A percentile compares a stretch with the other conserved stretches of the same genome.
These are phyloP conservation scores for Fragosphaeria purpurea DNA, from an alignment of 2,329 filamentous ascomycete species.

Conservation along the genomic window DNA sequence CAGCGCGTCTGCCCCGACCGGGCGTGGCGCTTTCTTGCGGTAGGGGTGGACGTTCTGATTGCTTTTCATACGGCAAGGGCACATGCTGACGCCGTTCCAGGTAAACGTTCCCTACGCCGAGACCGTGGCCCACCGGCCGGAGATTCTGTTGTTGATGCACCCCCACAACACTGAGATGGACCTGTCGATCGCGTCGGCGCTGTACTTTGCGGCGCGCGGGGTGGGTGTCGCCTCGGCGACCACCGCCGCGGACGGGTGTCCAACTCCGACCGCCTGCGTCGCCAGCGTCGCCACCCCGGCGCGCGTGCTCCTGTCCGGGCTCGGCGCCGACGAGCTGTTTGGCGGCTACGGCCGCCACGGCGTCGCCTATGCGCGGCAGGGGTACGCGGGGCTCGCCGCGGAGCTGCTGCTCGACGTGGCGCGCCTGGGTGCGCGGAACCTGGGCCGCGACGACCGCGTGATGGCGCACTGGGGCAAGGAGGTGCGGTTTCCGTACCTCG, in stretches of 20 bases:
- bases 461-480: conserved; percentile 86
- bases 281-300: conserved; percentile 49
- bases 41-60: conserved; percentile 25
- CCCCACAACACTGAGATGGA: conserved; percentile 99
- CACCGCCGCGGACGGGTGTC: not conserved
- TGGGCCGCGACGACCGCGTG: conserved; percentile 86
- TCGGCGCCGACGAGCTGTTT: conserved; percentile 94
- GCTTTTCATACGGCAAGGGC: not conserved
- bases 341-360: conserved; percentile 83
- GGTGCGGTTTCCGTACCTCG: conserved; percentile 80
- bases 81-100: conserved; percentile 21
- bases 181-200: conserved; percentile 79
- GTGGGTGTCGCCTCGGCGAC: conserved; percentile 35
- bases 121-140: conserved; percentile 55
- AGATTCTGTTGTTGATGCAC: conserved; percentile 68
- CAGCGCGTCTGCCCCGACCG: conserved; percentile 56
- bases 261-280: too few relatives aligned
- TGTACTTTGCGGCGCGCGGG: conserved; percentile 91
- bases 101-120: conserved; percentile 77
- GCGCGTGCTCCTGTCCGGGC: conserved; percentile 77
- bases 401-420: conserved; percentile 80
- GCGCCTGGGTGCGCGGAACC: conserved; percentile 83
- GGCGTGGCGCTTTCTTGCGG: conserved; percentile 71
- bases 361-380: conserved; percentile 59
- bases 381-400: conserved; percentile 62